Evolutionary conservation across 345 rosid genomes (phyloP), one percentile per base, ranked within the genome.

Genomic region (Gossypium arboreum): DNA sequence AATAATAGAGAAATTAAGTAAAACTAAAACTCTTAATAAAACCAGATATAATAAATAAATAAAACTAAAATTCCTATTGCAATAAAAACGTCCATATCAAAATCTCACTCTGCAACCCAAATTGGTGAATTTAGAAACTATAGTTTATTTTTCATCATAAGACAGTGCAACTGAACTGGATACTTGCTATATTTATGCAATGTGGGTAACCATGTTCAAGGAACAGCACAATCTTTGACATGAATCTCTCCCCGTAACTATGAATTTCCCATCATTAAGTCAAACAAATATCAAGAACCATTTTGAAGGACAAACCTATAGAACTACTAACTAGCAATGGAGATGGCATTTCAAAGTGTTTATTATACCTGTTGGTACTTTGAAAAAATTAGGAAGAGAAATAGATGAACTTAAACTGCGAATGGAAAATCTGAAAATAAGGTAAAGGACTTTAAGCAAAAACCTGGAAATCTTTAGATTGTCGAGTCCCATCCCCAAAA

Each of bases 401-500:
- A 51, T 12, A 51, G 55, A 16, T 51, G 55, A 51, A 54, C 18
- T 18, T 57, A 9, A 57, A 57, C 6, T 57, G 29, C 59, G 4
- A 29, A 27, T 54, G 44, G 15, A 16, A 25, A 45, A 60, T 24
- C 20, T 4, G 2, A 65, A 34, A 51, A 52, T 43, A 12, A 62
- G 17, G 71, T 20, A 74, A 68, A 72, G 34, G 29, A 65, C 29
- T 10, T 44, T 50, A 77, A 54, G 75, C 15, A 62, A 68, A 75
- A 67, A 93, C 99, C 98, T 95, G 94, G 84, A 95, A 95, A 85
- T 95, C 99, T 87, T 83, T 88, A 70, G 98, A 63, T 71, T 85
- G 88, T 78, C 88, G 84, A 52, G 83, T 82, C 78, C 79, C 88
- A 80, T 89, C 89, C 81, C 88, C 89, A 82, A 91, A 88, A 64